Evolutionary conservation across 306 rosid genomes (phyloP), one percentile per base, ranked within the genome.

Genomic region (Senna siamea): DNA sequence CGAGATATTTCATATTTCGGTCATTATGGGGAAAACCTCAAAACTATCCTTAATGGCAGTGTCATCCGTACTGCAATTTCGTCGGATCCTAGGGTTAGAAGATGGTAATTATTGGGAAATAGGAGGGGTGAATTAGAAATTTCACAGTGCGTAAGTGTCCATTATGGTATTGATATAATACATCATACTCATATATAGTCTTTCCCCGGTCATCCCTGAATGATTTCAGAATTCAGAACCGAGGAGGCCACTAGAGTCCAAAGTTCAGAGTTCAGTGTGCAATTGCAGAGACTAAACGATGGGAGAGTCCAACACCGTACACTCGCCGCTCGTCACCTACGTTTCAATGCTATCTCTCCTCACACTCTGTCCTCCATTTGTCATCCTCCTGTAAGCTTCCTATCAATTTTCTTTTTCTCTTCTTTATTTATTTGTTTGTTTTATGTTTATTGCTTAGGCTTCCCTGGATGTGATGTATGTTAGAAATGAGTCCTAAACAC

Each of bases 331-430:
- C 6, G 76, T 94, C 19, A 91, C 99, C 1, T 94, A 94, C 22
- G 77, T 50, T 47, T 94, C 99, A 71, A 78, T 94, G 93, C 35
- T 94, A 1, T 89, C 95, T 4, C 88, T 94, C 1, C 96, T 94
- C 78, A 55, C 89, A 11, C 90, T 89, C 4, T 88, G 96, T 60
- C 99, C 99, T 55, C 99, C 99, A 0, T 94, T 94, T 61, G 99
- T 94, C 3, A 85, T 89, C 35, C 83, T 91, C 35, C 86, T 94
- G 98, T 94, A 52, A 78, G 88, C 30, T 26, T 57, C 55, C 2
- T 11, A n/a, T n/a, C n/a, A n/a, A n/a, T 63, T 44, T 15, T 15
- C 38, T 1, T 35, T 34, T 34, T 47, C 4, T 19, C n/a, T 2
- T 32, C 4, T 13, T 40, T 54, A 18, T 55, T 37, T 18, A 2